These are phyloP conservation scores for Pleurotus tuber-regium DNA, from an alignment of 768 basidiomycete genomes.

Conservation along the genomic window DNA sequence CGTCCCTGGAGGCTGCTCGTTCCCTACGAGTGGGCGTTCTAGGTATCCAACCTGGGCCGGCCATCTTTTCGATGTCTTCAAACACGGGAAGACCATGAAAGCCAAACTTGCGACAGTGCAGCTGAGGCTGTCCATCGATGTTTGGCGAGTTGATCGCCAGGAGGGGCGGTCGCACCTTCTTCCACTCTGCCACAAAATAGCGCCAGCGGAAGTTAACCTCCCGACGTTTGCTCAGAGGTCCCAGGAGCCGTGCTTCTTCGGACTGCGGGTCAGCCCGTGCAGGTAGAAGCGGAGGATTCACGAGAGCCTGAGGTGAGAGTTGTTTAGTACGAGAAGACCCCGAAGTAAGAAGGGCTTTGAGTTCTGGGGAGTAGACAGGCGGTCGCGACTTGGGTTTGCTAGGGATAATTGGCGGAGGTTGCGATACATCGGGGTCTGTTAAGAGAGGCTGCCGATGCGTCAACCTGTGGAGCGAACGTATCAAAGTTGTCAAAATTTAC, in stretches of 20 bases:
- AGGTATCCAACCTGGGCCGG: constrained; percentile 29
- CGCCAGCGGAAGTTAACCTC: constrained; percentile 73
- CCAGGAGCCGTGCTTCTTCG: constrained; percentile 56
- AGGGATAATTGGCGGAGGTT: constrained; percentile 49
- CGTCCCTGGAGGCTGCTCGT: constrained; percentile 14
- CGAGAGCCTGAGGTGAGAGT: constrained; percentile 37
- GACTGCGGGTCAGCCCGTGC: constrained; percentile 54
- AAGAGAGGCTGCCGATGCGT: constrained; percentile 48
- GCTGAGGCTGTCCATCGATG: constrained; percentile 22
- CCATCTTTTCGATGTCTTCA: constrained; percentile 44
- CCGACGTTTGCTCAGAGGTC: constrained; percentile 69
- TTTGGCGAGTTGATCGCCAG: constrained; percentile 33
- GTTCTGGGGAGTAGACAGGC: constrained; percentile 62
- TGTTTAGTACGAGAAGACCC: constrained; percentile 43
- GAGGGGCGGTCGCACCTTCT: constrained; percentile 61
- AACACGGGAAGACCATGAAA: constrained; percentile 42
- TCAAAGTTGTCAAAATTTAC: constrained; percentile 32
- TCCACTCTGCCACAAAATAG: constrained; percentile 53
- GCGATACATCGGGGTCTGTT: constrained; percentile 38
- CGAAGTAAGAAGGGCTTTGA: constrained; percentile 61
- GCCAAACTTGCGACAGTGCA: constrained; percentile 29
- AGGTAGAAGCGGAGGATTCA: constrained; percentile 54
- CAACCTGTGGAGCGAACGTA: constrained; percentile 1
- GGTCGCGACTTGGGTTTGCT: constrained; percentile 53
- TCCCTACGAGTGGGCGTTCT: constrained; percentile 34